Evolutionary conservation across 345 rosid species (phyloP).

Genomic region (Eucalyptus erythrocorys): DNA sequence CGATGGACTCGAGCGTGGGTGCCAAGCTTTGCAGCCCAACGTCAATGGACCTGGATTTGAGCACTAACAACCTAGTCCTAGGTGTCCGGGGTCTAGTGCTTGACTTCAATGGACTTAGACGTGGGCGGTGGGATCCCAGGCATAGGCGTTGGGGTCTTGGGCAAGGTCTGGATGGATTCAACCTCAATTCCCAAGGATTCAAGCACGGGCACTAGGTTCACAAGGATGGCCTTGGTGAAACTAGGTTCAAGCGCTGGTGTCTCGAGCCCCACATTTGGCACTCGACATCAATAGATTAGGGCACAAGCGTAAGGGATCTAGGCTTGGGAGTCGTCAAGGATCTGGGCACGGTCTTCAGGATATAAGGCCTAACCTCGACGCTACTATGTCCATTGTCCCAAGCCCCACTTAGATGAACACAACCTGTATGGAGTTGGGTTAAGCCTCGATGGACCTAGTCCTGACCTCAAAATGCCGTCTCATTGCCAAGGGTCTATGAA

Average conservation of each 20-base stretch:
- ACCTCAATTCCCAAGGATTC: background rate
- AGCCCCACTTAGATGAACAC: fast-evolving
- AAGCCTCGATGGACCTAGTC: fast-evolving
- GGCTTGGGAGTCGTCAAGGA: background rate
- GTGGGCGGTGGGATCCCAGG: background rate
- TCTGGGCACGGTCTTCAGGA: fast-evolving
- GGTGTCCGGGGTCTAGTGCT: fast-evolving
- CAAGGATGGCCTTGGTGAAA: too few relatives aligned
- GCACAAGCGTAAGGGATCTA: background rate
- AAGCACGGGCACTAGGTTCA: background rate
- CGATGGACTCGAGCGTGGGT: background rate
- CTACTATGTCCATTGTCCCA: background rate
- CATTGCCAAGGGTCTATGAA: background rate
- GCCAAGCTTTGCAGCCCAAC: background rate
- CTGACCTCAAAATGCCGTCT: fast-evolving
- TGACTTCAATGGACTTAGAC: background rate
- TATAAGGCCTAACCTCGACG: background rate
- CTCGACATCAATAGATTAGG: background rate
- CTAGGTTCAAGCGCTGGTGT: fast-evolving
- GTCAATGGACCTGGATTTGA: fast-evolving
- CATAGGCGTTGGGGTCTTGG: background rate
- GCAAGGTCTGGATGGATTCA: background rate
- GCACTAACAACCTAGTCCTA: background rate
- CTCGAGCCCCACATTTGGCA: fast-evolving
- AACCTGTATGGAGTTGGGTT: background rate